Evolutionary conservation across 768 basidiomycete genomes (phyloP).

Genomic region (Russula olivacea): DNA sequence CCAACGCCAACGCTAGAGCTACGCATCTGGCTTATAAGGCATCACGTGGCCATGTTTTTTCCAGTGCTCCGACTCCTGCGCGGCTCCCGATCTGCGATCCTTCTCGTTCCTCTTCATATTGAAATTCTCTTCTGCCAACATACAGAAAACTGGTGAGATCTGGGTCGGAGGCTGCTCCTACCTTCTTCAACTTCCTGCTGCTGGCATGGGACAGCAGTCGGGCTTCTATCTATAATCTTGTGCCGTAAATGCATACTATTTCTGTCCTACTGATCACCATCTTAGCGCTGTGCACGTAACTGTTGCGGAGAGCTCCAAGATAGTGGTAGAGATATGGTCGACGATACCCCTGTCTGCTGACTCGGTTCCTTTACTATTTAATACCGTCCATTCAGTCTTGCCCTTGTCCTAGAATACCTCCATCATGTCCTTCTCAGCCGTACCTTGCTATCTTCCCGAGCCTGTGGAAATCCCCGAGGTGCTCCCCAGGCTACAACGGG

Average conservation of each 20-base stretch:
- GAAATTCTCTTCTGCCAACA: too few relatives aligned
- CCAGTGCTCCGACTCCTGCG: too few relatives aligned
- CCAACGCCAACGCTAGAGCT: too few relatives aligned
- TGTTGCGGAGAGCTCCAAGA: background rate
- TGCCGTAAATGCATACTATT: background rate
- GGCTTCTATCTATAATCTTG: background rate
- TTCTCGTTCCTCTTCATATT: too few relatives aligned
- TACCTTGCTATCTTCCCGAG: too few relatives aligned
- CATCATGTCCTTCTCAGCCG: background rate
- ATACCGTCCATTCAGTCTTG: background rate
- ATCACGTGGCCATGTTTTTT: too few relatives aligned
- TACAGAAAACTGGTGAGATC: too few relatives aligned
- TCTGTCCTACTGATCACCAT: background rate
- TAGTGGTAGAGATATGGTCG: background rate
- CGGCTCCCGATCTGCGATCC: too few relatives aligned
- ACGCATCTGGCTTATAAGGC: too few relatives aligned
- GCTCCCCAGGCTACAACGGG: background rate
- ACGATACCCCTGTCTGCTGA: background rate
- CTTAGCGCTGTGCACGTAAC: background rate
- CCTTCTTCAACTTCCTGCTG: too few relatives aligned
- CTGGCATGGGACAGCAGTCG: background rate
- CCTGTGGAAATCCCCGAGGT: background rate
- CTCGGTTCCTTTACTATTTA: background rate
- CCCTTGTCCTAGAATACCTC: too few relatives aligned
- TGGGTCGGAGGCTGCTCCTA: too few relatives aligned